Conservation (phyloP, 1,284 basidiomycete species). For the Bondarzewia mesenterica region DNA sequence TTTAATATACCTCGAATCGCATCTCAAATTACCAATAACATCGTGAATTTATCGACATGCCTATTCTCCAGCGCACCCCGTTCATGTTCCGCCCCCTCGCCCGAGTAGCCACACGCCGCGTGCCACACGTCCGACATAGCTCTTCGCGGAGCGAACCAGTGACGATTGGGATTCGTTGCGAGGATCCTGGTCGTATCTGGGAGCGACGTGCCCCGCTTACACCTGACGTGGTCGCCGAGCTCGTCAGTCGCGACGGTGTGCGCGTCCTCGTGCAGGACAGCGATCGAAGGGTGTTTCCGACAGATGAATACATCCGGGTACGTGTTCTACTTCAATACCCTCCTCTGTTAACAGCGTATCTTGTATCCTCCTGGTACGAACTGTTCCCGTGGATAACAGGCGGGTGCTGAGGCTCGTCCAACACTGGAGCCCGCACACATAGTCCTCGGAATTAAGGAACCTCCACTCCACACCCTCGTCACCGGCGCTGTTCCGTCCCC, state of each 20-base stretch:
- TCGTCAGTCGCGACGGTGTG: constrained; percentile 51
- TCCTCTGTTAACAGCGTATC: background rate
- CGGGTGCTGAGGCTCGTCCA: constrained; percentile 60
- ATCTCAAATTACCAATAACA: no score
- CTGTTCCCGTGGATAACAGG: constrained; percentile 34
- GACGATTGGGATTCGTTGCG: constrained; percentile 63
- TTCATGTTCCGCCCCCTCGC: no score
- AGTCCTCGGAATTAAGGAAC: constrained; percentile 83
- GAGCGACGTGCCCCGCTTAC: constrained; percentile 82
- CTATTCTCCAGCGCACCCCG: no score
- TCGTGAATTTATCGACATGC: no score
- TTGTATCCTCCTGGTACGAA: background rate
- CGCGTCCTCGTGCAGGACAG: constrained; percentile 72
- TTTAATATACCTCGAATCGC: no score
- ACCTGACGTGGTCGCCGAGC: constrained; percentile 58
- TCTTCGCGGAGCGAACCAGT: no score
- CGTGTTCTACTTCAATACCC: constrained; percentile 13
- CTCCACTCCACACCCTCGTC: constrained; percentile 57
- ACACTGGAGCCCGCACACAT: constrained; percentile 64
- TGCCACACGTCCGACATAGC: no score
- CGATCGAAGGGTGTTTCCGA: constrained; percentile 63
- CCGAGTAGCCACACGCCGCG: no score
- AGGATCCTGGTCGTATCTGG: constrained; percentile 78
- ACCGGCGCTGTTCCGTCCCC: constrained; percentile 31
- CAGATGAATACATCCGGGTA: constrained; percentile 62